phyloP scores from a whole-genome alignment of 768 basidiomycete genomes.

The Lactarius quietus region DNA sequence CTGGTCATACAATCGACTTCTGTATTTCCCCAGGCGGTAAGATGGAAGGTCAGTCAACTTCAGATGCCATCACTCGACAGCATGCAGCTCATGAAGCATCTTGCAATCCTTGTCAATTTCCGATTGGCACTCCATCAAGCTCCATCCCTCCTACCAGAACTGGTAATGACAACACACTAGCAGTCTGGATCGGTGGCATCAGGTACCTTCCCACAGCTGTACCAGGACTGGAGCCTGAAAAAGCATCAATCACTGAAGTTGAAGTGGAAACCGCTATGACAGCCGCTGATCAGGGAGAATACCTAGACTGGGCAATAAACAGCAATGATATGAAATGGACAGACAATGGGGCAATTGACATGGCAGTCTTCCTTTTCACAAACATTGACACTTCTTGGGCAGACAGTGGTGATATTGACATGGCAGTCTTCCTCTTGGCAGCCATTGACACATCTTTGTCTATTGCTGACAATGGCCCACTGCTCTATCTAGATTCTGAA shows the following conservation, averaged over 20 bases:
- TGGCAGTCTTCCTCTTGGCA: no score
- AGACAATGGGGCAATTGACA: neutral
- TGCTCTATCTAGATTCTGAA: constrained; percentile 32
- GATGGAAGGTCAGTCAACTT: neutral
- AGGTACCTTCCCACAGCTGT: neutral
- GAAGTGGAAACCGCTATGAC: neutral
- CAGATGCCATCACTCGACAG: no score
- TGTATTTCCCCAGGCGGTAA: constrained; percentile 5
- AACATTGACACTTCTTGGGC: no score
- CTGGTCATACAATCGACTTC: neutral
- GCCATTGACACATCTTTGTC: no score
- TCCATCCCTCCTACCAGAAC: no score
- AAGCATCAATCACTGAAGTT: neutral
- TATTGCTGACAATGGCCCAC: neutral
- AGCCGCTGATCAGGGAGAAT: neutral
- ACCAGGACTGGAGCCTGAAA: rapidly evolving
- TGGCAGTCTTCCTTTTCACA: neutral
- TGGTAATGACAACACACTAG: neutral
- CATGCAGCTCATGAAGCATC: neutral
- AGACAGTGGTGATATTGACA: no score
- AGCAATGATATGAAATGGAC: no score
- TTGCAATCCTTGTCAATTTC: neutral
- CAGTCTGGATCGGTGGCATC: neutral
- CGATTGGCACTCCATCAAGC: no score
- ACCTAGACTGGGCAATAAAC: neutral